Evolutionary conservation across 768 basidiomycete species (phyloP).

Genomic region (Leccinum sublutescens): DNA sequence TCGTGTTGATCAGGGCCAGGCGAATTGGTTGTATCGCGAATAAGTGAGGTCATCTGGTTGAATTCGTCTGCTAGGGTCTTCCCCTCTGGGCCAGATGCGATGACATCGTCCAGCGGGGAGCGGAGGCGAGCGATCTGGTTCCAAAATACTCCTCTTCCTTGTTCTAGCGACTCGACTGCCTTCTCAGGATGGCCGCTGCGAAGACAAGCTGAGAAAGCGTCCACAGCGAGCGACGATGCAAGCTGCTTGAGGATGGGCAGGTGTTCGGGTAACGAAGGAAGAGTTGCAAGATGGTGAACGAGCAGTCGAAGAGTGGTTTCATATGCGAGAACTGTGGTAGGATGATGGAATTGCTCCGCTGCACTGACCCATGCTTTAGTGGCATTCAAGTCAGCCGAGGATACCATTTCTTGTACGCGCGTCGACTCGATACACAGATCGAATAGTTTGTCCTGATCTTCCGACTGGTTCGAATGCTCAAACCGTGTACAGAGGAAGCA

Average conservation of each 20-base stretch:
- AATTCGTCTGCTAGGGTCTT: background rate
- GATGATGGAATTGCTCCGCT: background rate
- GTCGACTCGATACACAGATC: background rate
- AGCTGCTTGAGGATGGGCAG: background rate
- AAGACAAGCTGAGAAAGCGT: background rate
- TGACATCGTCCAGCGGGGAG: background rate
- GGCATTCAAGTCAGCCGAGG: background rate
- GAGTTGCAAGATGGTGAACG: background rate
- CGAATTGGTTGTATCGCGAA: background rate
- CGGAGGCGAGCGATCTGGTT: background rate
- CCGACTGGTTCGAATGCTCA: background rate
- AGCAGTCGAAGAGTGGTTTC: background rate
- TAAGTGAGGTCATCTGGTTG: background rate
- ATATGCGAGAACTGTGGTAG: background rate
- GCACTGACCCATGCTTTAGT: background rate
- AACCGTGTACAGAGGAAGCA: background rate
- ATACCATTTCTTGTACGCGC: background rate
- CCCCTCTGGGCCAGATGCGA: background rate
- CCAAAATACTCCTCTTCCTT: background rate
- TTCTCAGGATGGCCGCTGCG: background rate
- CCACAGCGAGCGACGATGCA: background rate
- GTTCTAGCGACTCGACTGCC: background rate
- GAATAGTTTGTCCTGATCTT: background rate
- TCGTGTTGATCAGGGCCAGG: background rate
- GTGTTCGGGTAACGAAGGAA: background rate